Base-by-base conservation (phyloP, 2,329 filamentous ascomycete genomes). In the Coniella lustricola region DNA sequence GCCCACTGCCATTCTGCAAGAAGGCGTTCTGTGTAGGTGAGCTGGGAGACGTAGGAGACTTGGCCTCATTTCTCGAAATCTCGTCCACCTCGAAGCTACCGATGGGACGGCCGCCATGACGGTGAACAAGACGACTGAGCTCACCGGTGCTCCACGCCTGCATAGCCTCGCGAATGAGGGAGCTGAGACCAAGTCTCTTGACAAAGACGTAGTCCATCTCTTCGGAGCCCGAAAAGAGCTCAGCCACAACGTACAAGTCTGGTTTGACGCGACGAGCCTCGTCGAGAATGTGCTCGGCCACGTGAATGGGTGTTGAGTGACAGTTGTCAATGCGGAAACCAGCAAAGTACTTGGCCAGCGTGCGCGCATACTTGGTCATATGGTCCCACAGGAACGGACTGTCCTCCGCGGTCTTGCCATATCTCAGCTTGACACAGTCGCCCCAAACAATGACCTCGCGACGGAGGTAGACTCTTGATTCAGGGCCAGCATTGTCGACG, bases 271-370 rank as follows among this genome's bases (percentile, higher is more conserved):
- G 79, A 54, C 93, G 82, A n/a, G 93, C 94, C 67, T 95, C 84
- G 55, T 98, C 91, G 7, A 98, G 77, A 59, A 98, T 86, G 64
- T 95, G 89, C 65, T 97, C 91, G 2, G 93, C 94, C 5, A 98
- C 89, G 50, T 90, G 88, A 1, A 98, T 75, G 0, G 93, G 93
- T 0, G 94, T 98, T 0, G 93, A 98, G 64, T 98, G 93, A 59
- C 89, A 95, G 63, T 98, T 98, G 70, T 98, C 93, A 59, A 98
- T 96, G 38, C 93, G 87, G 70, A 98, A 91, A 5, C 90, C 94
- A 37, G 84, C 82, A 65, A 98, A 98, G 65, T 95, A 90, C 63
- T 90, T 95, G 49, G 94, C 93, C 76, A 98, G 84, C 62, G 93
- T 77, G 33, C 85, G 82, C 3, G 90, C 94, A 64, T 98, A 98